phyloP scores from a whole-genome alignment of 371 early-diverging fungal species.

The Batkoa obscura region DNA sequence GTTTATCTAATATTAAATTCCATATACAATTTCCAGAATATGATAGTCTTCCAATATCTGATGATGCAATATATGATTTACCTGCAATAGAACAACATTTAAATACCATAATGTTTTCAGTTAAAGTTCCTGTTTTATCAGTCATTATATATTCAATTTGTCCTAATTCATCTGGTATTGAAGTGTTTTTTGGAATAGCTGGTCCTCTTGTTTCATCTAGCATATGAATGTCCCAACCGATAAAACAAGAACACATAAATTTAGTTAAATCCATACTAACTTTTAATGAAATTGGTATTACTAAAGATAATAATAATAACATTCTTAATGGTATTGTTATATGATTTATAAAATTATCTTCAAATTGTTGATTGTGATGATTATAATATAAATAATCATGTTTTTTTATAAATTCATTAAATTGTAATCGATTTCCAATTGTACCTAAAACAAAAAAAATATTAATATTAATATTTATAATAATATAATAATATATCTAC shows the following conservation, averaged over 20 bases:
- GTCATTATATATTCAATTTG: conserved; percentile 78
- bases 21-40: background rate
- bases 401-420: conserved; percentile 10
- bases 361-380: background rate
- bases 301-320: conserved; percentile 54
- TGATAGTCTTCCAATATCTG: conserved; percentile 16
- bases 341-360: background rate
- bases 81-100: conserved; percentile 56
- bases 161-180: conserved; percentile 82
- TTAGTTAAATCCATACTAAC: conserved; percentile 55
- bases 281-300: conserved; percentile 56
- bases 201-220: conserved; percentile 51
- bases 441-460: conserved; percentile 15
- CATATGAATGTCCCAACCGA: conserved; percentile 51
- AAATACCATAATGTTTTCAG: conserved; percentile 86
- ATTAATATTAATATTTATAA: no score
- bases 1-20: background rate
- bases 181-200: conserved; percentile 58
- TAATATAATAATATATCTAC: no score
- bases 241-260: conserved; percentile 46
- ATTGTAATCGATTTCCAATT: conserved; percentile 7
- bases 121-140: conserved; percentile 95
- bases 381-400: conserved; percentile 7
- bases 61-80: conserved; percentile 25
- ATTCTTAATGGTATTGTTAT: conserved; percentile 37